Base-by-base conservation (phyloP, 2,329 filamentous ascomycete genomes). In the Fusarium denticulatum region DNA sequence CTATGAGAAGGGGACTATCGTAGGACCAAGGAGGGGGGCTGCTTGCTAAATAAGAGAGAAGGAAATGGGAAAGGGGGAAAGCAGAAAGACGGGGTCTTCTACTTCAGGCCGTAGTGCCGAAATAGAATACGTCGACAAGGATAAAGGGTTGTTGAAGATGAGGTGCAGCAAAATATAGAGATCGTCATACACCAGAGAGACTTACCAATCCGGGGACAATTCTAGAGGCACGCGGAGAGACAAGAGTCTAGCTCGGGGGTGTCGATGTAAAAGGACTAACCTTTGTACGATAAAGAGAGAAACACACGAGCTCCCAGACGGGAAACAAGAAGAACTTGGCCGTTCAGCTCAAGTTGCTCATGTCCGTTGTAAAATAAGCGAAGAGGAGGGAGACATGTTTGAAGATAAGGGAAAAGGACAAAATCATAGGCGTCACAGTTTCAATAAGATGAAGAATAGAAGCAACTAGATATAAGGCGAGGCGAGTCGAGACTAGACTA, bases 101-200 rank as follows among this genome's bases (percentile, higher is more conserved):
- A 34, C 46, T 62, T 57, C 39, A 70, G 55, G 62, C 36, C 30
- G 50, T 32, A 60, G 49, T 43, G 30, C 57, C 55, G 15, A 49
- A 49, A 50, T n/a, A 36, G 46, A 36, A 50, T 42, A 67, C 28
- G n/a, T 52, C 39, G 24, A 47, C 47, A 37, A 65, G 45, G 52
- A 36, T 42, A 34, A 36, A 28, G 52, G 39, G 43, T 24, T 73
- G 60, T 47, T 67, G 57, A 67, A 67, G 64, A 69, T 63, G 67
- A 66, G 60, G 37, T 60, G 61, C 55, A 50, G 64, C 52, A 66
- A 74, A 69, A 69, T 65, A 67, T 66, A 74, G 67, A 72, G 75
- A 74, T 75, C 75, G 75, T 77, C 75, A 77, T 77, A 77, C 75
- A 77, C 62, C 40, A 69, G 65, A 61, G 50, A 49, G 52, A 73